Conservation (phyloP, 2,329 filamentous ascomycete genomes). For the Akanthomyces muscarius region DNA sequence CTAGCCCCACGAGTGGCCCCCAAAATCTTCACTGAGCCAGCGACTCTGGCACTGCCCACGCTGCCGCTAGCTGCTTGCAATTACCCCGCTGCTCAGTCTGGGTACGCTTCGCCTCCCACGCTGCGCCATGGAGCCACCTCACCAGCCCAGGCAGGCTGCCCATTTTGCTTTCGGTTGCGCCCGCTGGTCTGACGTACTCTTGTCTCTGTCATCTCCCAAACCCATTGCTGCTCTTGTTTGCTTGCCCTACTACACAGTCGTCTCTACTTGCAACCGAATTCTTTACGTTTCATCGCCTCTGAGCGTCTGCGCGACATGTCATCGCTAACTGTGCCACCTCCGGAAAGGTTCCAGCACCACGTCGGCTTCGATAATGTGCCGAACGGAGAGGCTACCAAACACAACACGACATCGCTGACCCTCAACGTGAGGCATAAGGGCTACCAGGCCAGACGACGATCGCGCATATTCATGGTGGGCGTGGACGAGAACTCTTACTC, state of each 20-base stretch:
- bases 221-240: not conserved
- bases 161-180: slow-evolving; percentile 3
- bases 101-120: slow-evolving; percentile 6
- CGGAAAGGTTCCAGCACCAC: slow-evolving; percentile 54
- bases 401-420: slow-evolving; percentile 66
- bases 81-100: slow-evolving; percentile 13
- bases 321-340: slow-evolving; percentile 39
- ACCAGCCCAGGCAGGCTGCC: not conserved
- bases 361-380: slow-evolving; percentile 59
- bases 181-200: slow-evolving; percentile 1
- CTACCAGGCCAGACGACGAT: slow-evolving; percentile 74
- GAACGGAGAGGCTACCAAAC: slow-evolving; percentile 54
- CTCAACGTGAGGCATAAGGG: slow-evolving; percentile 82
- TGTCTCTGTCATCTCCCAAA: not conserved
- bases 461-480: slow-evolving; percentile 84
- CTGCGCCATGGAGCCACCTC: slow-evolving; percentile 12
- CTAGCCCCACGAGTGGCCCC: slow-evolving; percentile 2
- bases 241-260: not conserved
- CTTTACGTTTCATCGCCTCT: slow-evolving; percentile 1
- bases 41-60: not conserved
- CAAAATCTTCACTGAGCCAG: not conserved
- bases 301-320: slow-evolving; percentile 31
- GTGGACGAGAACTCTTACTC: slow-evolving; percentile 90
- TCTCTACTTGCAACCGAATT: not conserved
- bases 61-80: not conserved